phyloP scores from a whole-genome alignment of 805 yeast species.

The Saturnispora silvae region DNA sequence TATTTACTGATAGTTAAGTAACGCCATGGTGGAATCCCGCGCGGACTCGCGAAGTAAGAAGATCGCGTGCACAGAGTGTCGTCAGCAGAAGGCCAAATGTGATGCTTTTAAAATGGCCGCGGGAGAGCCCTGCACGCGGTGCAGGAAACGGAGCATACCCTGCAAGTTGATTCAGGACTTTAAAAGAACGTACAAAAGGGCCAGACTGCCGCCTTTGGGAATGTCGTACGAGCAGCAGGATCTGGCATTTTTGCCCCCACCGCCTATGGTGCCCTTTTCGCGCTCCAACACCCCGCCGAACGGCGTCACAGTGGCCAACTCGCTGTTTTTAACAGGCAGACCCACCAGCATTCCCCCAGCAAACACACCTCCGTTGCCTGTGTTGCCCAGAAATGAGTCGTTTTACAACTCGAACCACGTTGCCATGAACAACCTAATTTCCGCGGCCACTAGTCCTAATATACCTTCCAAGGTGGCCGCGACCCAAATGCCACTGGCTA shows the following conservation, averaged over 20 bases:
- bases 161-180: conserved; percentile 75
- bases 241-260: not conserved
- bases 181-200: conserved; percentile 83
- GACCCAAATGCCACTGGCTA: not conserved
- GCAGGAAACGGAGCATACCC: conserved; percentile 54
- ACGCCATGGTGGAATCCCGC: too few relatives aligned
- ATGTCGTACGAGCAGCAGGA: conserved; percentile 50
- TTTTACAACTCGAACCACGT: conserved; percentile 1
- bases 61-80: conserved; percentile 90
- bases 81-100: conserved; percentile 90
- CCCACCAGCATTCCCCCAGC: not conserved
- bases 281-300: not conserved
- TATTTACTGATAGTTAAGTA: too few relatives aligned
- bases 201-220: conserved; percentile 73
- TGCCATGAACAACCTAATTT: conserved; percentile 5
- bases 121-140: conserved; percentile 72
- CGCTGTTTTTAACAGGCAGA: not conserved
- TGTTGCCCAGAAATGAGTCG: conserved; percentile 2
- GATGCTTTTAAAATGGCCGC: conserved; percentile 75
- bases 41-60: conserved; percentile 29
- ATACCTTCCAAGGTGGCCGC: not conserved
- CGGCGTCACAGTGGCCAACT: not conserved
- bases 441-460: conserved; percentile 1
- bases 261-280: not conserved
- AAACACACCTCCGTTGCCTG: conserved; percentile 1